These are phyloP conservation scores for Fusarium palustre DNA, from an alignment of 2,329 filamentous ascomycete genomes.

Conservation along the genomic window DNA sequence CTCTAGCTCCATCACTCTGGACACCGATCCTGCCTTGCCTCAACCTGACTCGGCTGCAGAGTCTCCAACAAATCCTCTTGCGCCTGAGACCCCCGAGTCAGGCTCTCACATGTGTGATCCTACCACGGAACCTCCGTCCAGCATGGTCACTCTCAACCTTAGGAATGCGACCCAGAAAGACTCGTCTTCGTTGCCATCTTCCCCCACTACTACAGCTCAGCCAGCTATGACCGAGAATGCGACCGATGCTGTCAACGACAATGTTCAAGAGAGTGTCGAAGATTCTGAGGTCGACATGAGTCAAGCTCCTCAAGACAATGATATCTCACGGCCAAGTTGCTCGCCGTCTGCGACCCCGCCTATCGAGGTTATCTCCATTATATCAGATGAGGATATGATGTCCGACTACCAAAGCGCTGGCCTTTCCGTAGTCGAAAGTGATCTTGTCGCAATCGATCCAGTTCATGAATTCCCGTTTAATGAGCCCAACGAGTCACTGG, in stretches of 20 bases:
- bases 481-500: constrained; percentile 48
- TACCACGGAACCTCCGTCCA: constrained; percentile 58
- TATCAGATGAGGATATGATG: constrained; percentile 53
- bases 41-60: constrained; percentile 45
- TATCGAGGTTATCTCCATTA: constrained; percentile 57
- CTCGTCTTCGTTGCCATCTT: constrained; percentile 58
- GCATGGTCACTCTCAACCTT: constrained; percentile 71
- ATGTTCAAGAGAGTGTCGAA: constrained; percentile 61
- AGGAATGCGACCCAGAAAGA: constrained; percentile 60
- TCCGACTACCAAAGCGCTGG: constrained; percentile 51
- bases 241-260: constrained; percentile 37
- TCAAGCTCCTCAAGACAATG: constrained; percentile 38
- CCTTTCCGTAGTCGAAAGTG: constrained; percentile 40
- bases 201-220: constrained; percentile 51
- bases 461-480: constrained; percentile 61
- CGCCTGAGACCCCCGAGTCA: constrained; percentile 59
- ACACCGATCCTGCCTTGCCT: constrained; percentile 46
- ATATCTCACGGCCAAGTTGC: constrained; percentile 51
- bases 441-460: constrained; percentile 54
- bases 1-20: constrained; percentile 50
- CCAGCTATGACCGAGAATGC: constrained; percentile 1
- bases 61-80: constrained; percentile 57
- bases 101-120: constrained; percentile 50
- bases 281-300: constrained; percentile 56
- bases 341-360: constrained; percentile 59